phyloP scores from a whole-genome alignment of 331 rosid genomes.

The Malus hybrid region DNA sequence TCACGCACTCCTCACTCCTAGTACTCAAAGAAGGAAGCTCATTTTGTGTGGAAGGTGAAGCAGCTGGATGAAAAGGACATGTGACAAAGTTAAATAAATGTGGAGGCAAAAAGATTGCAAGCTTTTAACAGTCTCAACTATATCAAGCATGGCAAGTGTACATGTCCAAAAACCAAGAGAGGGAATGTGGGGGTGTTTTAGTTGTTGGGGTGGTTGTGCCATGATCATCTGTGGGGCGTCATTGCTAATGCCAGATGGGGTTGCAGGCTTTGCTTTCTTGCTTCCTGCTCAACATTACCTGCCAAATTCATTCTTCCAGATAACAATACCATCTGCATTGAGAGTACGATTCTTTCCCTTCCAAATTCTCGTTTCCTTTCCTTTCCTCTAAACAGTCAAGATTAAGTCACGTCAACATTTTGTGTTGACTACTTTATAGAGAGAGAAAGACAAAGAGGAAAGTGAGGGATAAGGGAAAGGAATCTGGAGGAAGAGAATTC shows the following conservation, averaged over 20 bases:
- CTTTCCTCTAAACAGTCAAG: no score
- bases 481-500: no score
- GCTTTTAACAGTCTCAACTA: no score
- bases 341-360: no score
- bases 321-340: not conserved
- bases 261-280: not conserved
- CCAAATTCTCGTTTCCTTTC: no score
- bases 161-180: not conserved
- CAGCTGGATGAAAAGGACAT: slow-evolving; percentile 45
- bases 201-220: slow-evolving; percentile 43
- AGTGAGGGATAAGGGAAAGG: no score
- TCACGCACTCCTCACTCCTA: not conserved
- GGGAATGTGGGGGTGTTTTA: slow-evolving; percentile 4
- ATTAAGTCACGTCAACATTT: no score
- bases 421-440: no score
- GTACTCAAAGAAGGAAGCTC: not conserved
- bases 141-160: not conserved
- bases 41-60: not conserved
- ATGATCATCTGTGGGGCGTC: slow-evolving; percentile 4
- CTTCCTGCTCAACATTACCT: not conserved
- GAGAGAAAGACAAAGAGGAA: no score
- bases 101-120: slow-evolving; percentile 20
- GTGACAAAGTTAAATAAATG: slow-evolving; percentile 19
- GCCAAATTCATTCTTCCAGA: not conserved
- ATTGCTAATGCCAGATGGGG: not conserved